phyloP scores from a whole-genome alignment of 2,329 filamentous ascomycete species.

The Zelopaecilomyces penicillatus region DNA sequence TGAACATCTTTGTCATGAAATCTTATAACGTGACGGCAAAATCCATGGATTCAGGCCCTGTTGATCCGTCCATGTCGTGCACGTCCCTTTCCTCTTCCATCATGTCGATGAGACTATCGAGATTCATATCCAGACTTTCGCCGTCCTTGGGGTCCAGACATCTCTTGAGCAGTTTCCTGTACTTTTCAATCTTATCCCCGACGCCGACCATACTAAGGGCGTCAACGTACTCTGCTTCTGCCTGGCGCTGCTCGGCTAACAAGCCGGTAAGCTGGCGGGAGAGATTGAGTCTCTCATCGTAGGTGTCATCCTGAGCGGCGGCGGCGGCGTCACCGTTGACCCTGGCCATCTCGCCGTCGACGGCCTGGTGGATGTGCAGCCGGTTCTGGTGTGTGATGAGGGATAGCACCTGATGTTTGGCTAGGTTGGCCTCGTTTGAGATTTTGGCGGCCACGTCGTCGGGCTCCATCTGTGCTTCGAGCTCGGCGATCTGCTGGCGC shows the following conservation, averaged over 20 bases:
- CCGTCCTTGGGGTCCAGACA: conserved; percentile 60
- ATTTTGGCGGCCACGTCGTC: conserved; percentile 45
- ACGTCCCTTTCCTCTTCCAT: conserved; percentile 54
- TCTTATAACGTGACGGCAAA: conserved; percentile 9
- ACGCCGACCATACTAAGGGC: conserved; percentile 61
- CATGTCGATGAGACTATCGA: conserved; percentile 53
- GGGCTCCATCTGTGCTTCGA: conserved; percentile 46
- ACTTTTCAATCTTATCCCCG: conserved; percentile 65
- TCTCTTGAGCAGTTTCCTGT: conserved; percentile 58
- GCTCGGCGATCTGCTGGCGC: conserved; percentile 50
- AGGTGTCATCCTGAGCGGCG: conserved; percentile 32
- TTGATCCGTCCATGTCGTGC: conserved; percentile 24
- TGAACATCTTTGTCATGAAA: too few species aligned
- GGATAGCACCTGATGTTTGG: conserved; percentile 41
- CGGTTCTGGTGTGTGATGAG: conserved; percentile 45
- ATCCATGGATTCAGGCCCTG: conserved; percentile 24
- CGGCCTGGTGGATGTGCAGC: conserved; percentile 42
- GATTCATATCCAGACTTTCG: conserved; percentile 58
- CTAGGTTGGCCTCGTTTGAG: conserved; percentile 40
- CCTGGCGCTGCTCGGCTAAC: conserved; percentile 50
- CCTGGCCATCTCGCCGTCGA: conserved; percentile 41
- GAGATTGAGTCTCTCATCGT: conserved; percentile 48
- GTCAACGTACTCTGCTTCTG: conserved; percentile 60
- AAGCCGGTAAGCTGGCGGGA: conserved; percentile 49
- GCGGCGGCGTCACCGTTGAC: conserved; percentile 38